Evolutionary conservation across 2,329 filamentous ascomycete species (phyloP), one percentile per base, ranked within the genome.

Genomic region (Sporothrix curviconia): DNA sequence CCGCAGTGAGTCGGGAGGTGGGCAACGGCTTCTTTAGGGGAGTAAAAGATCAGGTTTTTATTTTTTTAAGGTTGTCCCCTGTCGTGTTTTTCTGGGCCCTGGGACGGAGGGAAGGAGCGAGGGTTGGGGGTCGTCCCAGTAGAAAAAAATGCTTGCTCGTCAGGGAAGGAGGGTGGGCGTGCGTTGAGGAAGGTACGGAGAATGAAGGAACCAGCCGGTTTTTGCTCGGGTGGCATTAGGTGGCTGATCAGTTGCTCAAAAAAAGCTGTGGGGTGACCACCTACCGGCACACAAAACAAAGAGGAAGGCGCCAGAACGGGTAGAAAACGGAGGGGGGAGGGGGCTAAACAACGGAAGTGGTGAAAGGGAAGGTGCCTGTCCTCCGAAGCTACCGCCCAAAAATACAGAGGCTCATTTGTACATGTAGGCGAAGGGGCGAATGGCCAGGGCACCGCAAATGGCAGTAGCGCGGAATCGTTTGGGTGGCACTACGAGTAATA

Each of bases 1-100:
- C 7, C 4, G 9, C 11, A 5, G 36, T 14, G 22, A 25, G 37
- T 37, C 25, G 40, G 9, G 30, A n/a, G 22, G 44, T 24, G 37
- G 55, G 28, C 46, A 19, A 47, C 34, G 55, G n/a, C 24, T 40
- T 22, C 47, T 19, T 40, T 57, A 28, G 24, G 25, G 12, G 12
- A 17, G 47, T 40, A 30, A 53, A 39, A 42, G 46, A 52, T 43
- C 57, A 56, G 52, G 52, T 59, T 59, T 57, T 57, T 58, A n/a
- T n/a, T n/a, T n/a, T n/a, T n/a, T 51, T 49, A 44, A 51, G 34
- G 43, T 40, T 59, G 30, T 43, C 28, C 36, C 43, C 28, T 59
- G 25, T 49, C 25, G 28, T 40, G n/a, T 49, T 59, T 43, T 53
- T 47, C 46, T 52, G 34, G 53, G 44, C 11, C 50, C 32, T 36